These are phyloP conservation scores for Nannizziopsis barbatae DNA, from an alignment of 2,329 filamentous ascomycete genomes.

Conservation along the genomic window DNA sequence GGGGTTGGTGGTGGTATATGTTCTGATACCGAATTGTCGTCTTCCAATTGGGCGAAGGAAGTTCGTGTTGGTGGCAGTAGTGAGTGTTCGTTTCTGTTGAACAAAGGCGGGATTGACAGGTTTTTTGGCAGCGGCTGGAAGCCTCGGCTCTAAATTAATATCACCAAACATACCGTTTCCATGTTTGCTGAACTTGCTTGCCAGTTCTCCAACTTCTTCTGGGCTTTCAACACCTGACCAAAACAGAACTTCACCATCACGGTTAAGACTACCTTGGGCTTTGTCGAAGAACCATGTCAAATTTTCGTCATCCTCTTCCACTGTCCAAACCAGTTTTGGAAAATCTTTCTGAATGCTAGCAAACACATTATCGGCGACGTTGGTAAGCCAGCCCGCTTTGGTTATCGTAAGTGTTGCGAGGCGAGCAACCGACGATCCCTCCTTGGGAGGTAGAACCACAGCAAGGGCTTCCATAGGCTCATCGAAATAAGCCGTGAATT, in stretches of 20 bases:
- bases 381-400: constrained; percentile 87
- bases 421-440: constrained; percentile 60
- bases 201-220: constrained; percentile 69
- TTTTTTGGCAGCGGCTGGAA: constrained; percentile 56
- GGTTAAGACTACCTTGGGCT: constrained; percentile 80
- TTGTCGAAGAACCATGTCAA: constrained; percentile 98
- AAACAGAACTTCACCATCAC: constrained; percentile 81
- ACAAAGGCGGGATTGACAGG: constrained; percentile 39
- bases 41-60: constrained; percentile 25
- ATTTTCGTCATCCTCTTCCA: constrained; percentile 91
- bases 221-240: constrained; percentile 84
- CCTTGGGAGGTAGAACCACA: constrained; percentile 65
- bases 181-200: constrained; percentile 65
- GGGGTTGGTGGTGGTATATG: constrained; percentile 43
- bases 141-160: constrained; percentile 74
- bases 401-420: constrained; percentile 86
- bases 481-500: constrained; percentile 91
- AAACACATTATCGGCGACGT: constrained; percentile 92
- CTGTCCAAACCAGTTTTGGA: constrained; percentile 87
- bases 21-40: constrained; percentile 24
- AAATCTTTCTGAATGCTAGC: constrained; percentile 87
- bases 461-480: constrained; percentile 87
- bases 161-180: constrained; percentile 81
- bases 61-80: constrained; percentile 40
- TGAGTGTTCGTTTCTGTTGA: constrained; percentile 58